Evolutionary conservation across 1,139 yeast genomes (phyloP), one percentile per base, ranked within the genome.

Genomic region (Candida sanyaensis): DNA sequence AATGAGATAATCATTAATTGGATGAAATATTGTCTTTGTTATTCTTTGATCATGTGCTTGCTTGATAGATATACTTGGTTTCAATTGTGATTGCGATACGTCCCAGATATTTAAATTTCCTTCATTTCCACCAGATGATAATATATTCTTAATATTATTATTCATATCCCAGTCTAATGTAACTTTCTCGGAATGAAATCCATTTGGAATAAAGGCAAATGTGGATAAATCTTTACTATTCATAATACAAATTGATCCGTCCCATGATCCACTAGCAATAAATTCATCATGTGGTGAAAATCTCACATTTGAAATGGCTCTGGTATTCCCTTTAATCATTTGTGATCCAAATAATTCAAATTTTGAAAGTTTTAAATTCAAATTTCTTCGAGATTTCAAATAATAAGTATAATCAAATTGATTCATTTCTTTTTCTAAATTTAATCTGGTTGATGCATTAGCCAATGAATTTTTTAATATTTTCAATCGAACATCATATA

Each of bases 221-320:
- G 44, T 37, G 31, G 67, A 64, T 41, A 88, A 64, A 27, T 73
- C 64, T 0, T 64, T 61, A 1, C 64, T 57, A 41, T 75, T 64
- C 29, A 88, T 48, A 5, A 50, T 42, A 29, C 53, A 48, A 4
- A 90, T 58, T 17, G 77, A 75, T 3, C 98, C 98, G 50, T 86
- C 82, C 97, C 98, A 92, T 37, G 95, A 87, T 0, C 93, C 96
- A 13, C 84, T 75, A 0, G 90, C 88, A 1, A 88, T 66, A 2
- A 48, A 46, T 1, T 55, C 45, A 24, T 59, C 56, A 33, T 59
- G 56, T 1, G 69, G 66, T 13, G 83, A 75, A 49, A 80, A 75
- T 21, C 81, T 61, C 0, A 85, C 80, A 1, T 76, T 65, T 0
- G 96, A 85, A 0, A 88, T 75, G 1, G 96, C 89, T 51, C 97